Evolutionary conservation across 139 green algal species (phyloP), one percentile per base, ranked within the genome.

Genomic region (Pleodorina starrii): DNA sequence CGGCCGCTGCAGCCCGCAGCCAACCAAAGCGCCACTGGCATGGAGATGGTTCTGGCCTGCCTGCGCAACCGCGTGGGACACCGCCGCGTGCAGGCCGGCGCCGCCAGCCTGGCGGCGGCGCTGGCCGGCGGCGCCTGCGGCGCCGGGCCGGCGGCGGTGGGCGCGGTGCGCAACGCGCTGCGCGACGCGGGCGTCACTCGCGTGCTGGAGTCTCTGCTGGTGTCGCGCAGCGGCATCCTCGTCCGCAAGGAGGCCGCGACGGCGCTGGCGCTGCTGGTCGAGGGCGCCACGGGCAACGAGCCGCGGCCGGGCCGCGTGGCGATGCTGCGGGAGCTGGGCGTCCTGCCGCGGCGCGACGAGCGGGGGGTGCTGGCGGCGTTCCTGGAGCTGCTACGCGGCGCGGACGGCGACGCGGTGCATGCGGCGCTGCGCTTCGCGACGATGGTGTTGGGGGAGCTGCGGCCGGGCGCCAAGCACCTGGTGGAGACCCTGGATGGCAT

Each of bases 401-500:
- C 84, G 11, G 46, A 74, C 16, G 36, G 69, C 60, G 84, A 89
- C 10, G 69, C 84, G 50, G 84, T 89, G 48, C 69, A 83, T 36
- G n/a, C 40, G 1, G 68, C 42, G 46, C 12, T 88, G 68, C 66
- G 83, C 10, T 71, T 88, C 68, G 68, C 81, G 35, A 27, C 48
- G 50, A 29, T 82, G 48, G 84, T 82, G 69, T 48, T 89, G 68
- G 4, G 50, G 32, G 48, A 50, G 27, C 42, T 88, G 23, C 17
- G 14, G n/a, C n/a, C n/a, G 44, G 40, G 68, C 21, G 83, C 60
- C 19, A 5, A 35, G 81, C 68, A 51, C 66, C 83, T 80, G 46
- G 68, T 89, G 35, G 84, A 89, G 84, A 42, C 14, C 5, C 69
- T 89, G 59, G 84, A 82, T 38, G 84, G 84, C 25, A 89, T 89